A percentile compares a stretch with the other conserved stretches of the same genome.
Evolutionary conservation across 495 filamentous ascomycete genomes (phyloP).

Genomic region (Penicillium parvum): DNA sequence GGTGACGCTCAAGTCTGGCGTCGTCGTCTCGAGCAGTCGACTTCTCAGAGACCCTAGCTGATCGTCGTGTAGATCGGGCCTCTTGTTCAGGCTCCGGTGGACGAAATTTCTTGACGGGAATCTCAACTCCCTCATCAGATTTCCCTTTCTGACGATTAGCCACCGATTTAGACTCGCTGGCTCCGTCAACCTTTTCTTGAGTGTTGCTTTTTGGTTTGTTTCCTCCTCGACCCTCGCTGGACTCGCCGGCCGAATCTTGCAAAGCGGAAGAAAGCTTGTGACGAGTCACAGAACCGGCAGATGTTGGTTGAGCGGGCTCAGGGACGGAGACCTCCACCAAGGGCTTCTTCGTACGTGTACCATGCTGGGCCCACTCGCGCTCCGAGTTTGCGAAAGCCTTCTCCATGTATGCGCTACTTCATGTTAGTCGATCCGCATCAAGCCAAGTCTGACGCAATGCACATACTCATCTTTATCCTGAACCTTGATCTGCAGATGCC

Average conservation of each 20-base stretch:
- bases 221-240: neutral
- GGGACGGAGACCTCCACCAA: neutral
- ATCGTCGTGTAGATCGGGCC: conserved; percentile 31
- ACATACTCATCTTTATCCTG: conserved; percentile 21
- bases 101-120: conserved; percentile 30
- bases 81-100: conserved; percentile 9
- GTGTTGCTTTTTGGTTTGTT: neutral
- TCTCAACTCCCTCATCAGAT: conserved; percentile 14
- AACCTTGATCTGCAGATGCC: conserved; percentile 7
- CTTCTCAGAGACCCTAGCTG: conserved; percentile 1
- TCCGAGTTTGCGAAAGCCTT: conserved; percentile 28
- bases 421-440: conserved; percentile 6
- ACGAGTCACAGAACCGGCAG: conserved; percentile 5
- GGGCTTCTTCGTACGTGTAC: conserved; percentile 11
- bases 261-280: conserved; percentile 32
- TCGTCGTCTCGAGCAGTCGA: conserved; percentile 8
- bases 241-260: conserved; percentile 18
- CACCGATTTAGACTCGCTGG: neutral
- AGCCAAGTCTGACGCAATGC: neutral
- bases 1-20: neutral
- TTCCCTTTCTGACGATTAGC: neutral
- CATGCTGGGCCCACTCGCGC: conserved; percentile 3
- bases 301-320: neutral
- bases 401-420: conserved; percentile 33
- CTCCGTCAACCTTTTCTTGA: neutral